A percentile compares a stretch with the other conserved stretches of the same genome.
Evolutionary conservation across 768 basidiomycete species (phyloP).

Genomic region (Piloderma croceum): DNA sequence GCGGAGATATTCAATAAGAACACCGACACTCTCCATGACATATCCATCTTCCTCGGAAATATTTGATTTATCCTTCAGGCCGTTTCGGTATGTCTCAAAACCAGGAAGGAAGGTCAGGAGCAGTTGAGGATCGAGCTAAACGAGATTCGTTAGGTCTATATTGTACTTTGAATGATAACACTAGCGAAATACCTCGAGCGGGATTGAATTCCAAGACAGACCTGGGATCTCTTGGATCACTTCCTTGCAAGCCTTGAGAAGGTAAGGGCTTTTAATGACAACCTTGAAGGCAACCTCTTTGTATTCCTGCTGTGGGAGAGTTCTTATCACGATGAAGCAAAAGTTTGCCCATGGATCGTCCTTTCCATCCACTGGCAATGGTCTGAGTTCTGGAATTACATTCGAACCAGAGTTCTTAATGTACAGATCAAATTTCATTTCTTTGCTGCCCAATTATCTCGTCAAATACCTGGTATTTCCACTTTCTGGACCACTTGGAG

Average conservation of each 20-base stretch:
- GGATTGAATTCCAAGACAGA: constrained; percentile 55
- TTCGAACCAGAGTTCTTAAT: constrained; percentile 48
- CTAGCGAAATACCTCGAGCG: constrained; percentile 39
- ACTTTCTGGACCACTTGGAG: constrained; percentile 48
- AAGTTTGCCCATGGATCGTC: constrained; percentile 56
- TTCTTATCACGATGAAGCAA: constrained; percentile 54
- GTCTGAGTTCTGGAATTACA: constrained; percentile 43
- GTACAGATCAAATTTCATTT: neutral
- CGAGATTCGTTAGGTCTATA: neutral
- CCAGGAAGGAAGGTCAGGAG: constrained; percentile 48
- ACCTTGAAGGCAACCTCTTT: constrained; percentile 38
- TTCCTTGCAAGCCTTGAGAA: constrained; percentile 52
- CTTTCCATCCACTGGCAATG: constrained; percentile 31
- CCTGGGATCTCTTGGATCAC: constrained; percentile 55
- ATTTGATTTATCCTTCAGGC: constrained; percentile 27
- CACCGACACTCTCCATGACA: constrained; percentile 39
- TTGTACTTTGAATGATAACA: too few relatives aligned
- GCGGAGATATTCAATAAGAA: constrained; percentile 46
- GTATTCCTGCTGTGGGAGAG: constrained; percentile 34
- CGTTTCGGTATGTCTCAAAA: constrained; percentile 39
- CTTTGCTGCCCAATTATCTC: too few relatives aligned
- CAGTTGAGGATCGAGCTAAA: constrained; percentile 50
- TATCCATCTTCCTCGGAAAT: constrained; percentile 37
- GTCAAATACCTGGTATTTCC: constrained; percentile 50
- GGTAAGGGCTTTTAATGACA: constrained; percentile 53